phyloP scores from a whole-genome alignment of 1,284 basidiomycete species.

The Apiotrichum gamsii region DNA sequence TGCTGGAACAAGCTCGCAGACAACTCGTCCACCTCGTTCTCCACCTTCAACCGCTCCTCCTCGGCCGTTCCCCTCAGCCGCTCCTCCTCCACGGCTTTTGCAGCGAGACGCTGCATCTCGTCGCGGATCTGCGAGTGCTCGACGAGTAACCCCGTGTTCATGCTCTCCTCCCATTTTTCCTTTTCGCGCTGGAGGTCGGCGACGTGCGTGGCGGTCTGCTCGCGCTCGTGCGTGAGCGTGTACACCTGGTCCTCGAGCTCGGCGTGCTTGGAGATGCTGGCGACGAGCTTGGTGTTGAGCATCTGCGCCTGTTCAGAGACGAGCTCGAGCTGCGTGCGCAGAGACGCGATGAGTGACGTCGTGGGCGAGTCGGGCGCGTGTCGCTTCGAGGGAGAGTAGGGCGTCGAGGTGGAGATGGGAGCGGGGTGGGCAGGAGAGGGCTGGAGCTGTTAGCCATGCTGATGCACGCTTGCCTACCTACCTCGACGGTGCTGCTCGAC shows the following conservation, averaged over 20 bases:
- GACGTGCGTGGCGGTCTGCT: constrained; percentile 57
- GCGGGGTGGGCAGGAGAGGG: too few species aligned
- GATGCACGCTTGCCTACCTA: too few species aligned
- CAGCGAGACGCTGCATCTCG: constrained; percentile 90
- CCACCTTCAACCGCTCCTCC: constrained; percentile 64
- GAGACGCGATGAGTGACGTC: constrained; percentile 58
- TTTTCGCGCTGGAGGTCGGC: constrained; percentile 59
- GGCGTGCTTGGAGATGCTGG: constrained; percentile 83
- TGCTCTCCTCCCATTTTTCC: constrained; percentile 49
- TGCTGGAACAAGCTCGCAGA: constrained; percentile 76
- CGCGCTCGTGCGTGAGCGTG: constrained; percentile 43
- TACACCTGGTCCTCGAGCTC: constrained; percentile 89
- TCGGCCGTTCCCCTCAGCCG: constrained; percentile 85
- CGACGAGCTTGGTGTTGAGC: constrained; percentile 86
- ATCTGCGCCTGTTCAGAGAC: constrained; percentile 81
- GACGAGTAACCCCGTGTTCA: constrained; percentile 72
- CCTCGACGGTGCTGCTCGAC: too few species aligned
- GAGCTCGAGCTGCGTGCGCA: constrained; percentile 75
- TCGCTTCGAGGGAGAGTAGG: constrained; percentile 4
- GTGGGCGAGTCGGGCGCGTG: constrained; percentile 47
- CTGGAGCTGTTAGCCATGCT: too few species aligned
- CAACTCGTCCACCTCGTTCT: constrained; percentile 89
- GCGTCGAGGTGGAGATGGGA: too few species aligned
- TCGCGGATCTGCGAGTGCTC: constrained; percentile 83
- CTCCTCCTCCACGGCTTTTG: constrained; percentile 88